Evolutionary conservation across 345 rosid species (phyloP).

Genomic region (Eucalyptus cladocalyx): DNA sequence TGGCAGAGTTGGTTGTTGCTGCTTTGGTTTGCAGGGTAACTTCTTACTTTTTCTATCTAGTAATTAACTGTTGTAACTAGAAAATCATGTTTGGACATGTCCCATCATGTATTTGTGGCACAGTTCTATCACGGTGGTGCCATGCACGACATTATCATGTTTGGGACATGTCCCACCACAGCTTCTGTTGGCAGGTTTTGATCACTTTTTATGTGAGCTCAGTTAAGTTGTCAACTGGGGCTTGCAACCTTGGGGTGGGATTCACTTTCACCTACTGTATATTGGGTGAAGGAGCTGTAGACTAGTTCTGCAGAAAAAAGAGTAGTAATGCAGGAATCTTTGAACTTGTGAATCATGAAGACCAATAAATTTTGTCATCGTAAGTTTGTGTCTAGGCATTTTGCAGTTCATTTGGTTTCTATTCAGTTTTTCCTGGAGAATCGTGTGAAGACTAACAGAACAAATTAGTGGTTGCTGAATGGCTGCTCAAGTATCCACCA

Average conservation of each 20-base stretch:
- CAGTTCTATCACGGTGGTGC: not conserved
- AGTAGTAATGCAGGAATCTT: not conserved
- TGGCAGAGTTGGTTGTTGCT: constrained; percentile 92
- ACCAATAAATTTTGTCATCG: not conserved
- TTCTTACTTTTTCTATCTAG: not conserved
- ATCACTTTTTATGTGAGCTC: not conserved
- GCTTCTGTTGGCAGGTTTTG: not conserved
- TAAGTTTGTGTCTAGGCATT: not conserved
- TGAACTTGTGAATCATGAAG: not conserved
- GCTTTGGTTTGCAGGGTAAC: constrained; percentile 93
- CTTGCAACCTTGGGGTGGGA: not conserved
- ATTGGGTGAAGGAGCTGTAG: not conserved
- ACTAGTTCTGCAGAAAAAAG: not conserved
- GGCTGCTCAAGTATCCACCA: not conserved
- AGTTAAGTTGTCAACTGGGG: not conserved
- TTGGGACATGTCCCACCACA: not conserved
- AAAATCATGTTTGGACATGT: not conserved
- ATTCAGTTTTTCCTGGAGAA: not conserved
- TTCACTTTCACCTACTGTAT: not conserved
- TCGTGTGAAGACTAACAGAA: not conserved
- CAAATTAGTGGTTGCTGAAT: not conserved
- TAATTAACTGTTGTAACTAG: not conserved
- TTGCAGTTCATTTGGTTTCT: not conserved
- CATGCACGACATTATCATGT: not conserved
- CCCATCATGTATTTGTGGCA: not conserved